These are phyloP conservation scores for Odonthalia washingtoniensis DNA, from an alignment of 31 red algal species.

Conservation along the genomic window DNA sequence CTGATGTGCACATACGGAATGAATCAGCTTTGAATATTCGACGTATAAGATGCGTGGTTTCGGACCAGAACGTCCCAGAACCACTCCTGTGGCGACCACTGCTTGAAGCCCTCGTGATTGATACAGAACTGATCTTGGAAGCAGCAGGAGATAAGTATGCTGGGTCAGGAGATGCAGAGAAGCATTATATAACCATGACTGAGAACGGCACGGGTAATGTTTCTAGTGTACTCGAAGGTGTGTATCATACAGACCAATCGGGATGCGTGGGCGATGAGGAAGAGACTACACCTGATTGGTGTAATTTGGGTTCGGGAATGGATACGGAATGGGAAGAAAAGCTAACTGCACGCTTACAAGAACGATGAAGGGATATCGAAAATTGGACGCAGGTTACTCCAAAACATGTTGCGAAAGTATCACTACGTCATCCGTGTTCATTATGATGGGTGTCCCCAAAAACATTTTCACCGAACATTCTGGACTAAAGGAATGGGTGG, in stretches of 20 bases:
- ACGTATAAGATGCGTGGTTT: neutral
- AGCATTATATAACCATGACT: neutral
- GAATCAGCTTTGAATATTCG: neutral
- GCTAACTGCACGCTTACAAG: neutral
- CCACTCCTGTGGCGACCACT: neutral
- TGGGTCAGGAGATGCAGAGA: neutral
- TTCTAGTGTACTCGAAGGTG: neutral
- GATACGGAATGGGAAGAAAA: neutral
- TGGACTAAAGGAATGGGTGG: constrained; percentile 5
- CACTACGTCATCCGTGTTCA: neutral
- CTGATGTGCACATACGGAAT: neutral
- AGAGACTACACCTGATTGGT: neutral
- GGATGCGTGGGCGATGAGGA: neutral
- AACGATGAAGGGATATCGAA: neutral
- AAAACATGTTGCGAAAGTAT: neutral
- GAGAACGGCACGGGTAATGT: neutral
- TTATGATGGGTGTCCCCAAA: neutral
- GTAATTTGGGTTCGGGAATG: neutral
- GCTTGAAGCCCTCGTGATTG: neutral
- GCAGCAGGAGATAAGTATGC: neutral
- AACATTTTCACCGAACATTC: neutral
- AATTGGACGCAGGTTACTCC: neutral
- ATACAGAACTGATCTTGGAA: neutral
- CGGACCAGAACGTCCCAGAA: neutral
- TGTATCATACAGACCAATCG: neutral